Conservation (phyloP, 495 filamentous ascomycete species). For the Lophiotrema nucula region DNA sequence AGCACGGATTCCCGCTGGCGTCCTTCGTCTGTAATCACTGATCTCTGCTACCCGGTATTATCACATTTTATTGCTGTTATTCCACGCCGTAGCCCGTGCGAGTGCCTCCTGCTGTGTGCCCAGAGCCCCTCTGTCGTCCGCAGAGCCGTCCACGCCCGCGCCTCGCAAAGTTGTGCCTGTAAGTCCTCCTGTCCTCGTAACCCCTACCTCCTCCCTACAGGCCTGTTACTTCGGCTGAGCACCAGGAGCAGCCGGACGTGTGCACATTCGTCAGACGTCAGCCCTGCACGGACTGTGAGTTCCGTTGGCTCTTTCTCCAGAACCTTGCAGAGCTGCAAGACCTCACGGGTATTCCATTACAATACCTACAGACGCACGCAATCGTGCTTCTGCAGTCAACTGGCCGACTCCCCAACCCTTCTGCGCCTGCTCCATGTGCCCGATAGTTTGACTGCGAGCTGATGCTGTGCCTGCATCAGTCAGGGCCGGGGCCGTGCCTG, state of each 20-base stretch:
- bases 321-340: slow-evolving; percentile 35
- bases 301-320: slow-evolving; percentile 30
- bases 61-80: slow-evolving; percentile 8
- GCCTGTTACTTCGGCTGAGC: slow-evolving; percentile 26
- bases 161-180: neutral
- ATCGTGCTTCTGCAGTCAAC: slow-evolving; percentile 34
- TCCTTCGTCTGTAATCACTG: neutral
- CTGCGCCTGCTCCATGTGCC: slow-evolving; percentile 30
- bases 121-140: slow-evolving; percentile 1
- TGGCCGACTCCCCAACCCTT: slow-evolving; percentile 11
- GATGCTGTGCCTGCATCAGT: slow-evolving; percentile 33
- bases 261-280: slow-evolving; percentile 31
- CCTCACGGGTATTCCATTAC: slow-evolving; percentile 32
- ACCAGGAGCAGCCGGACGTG: slow-evolving; percentile 17
- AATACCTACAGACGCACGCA: slow-evolving; percentile 34
- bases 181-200: slow-evolving; percentile 1
- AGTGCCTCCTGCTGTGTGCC: slow-evolving; percentile 6
- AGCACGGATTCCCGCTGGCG: slow-evolving; percentile 9
- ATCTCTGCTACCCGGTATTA: slow-evolving; percentile 5
- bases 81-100: slow-evolving; percentile 4
- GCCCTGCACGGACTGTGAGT: slow-evolving; percentile 34
- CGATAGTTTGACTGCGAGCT: slow-evolving; percentile 29
- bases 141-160: slow-evolving; percentile 4
- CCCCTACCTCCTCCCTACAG: slow-evolving; percentile 10
- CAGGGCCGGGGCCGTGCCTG: slow-evolving; percentile 28